Percentiles rank a stretch among this genome's conserved stretches.
Conservation (phyloP, 495 filamentous ascomycete genomes). For the Neurospora discreta region DNA sequence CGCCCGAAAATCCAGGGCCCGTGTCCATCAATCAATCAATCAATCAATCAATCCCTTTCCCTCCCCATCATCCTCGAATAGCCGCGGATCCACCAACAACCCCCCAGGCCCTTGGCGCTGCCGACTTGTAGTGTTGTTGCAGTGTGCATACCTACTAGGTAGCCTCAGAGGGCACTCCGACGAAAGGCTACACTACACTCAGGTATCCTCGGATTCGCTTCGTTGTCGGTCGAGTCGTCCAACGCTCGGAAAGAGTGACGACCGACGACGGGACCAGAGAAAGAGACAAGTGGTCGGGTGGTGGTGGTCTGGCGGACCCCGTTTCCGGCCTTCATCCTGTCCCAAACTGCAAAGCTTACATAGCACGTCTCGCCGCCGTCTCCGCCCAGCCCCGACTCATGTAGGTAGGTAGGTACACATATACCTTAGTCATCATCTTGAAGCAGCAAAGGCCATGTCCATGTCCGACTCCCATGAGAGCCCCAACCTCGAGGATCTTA, state of each 20-base stretch:
- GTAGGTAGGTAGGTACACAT: too few species aligned
- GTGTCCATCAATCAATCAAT: not conserved
- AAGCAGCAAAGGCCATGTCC: not conserved
- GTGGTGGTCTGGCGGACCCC: not conserved
- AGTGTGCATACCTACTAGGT: not conserved
- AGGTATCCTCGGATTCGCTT: not conserved
- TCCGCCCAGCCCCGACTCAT: not conserved
- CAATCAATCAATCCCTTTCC: not conserved
- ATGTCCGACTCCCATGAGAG: constrained; percentile 29
- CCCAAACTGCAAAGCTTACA: too few species aligned
- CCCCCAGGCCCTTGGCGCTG: not conserved
- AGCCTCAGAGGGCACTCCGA: not conserved
- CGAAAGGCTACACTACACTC: not conserved
- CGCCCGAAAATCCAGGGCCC: not conserved
- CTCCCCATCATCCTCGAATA: not conserved
- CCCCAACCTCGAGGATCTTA: constrained; percentile 36
- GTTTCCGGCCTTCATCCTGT: not conserved
- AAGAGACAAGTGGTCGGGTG: not conserved
- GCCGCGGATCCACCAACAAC: not conserved
- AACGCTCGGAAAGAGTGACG: not conserved
- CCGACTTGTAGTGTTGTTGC: not conserved
- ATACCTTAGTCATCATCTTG: not conserved
- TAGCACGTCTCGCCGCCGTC: not conserved
- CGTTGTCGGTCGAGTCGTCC: not conserved
- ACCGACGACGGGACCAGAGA: not conserved